Evolutionary conservation across 257 asterid species (phyloP).

Genomic region (Asclepias syriaca): DNA sequence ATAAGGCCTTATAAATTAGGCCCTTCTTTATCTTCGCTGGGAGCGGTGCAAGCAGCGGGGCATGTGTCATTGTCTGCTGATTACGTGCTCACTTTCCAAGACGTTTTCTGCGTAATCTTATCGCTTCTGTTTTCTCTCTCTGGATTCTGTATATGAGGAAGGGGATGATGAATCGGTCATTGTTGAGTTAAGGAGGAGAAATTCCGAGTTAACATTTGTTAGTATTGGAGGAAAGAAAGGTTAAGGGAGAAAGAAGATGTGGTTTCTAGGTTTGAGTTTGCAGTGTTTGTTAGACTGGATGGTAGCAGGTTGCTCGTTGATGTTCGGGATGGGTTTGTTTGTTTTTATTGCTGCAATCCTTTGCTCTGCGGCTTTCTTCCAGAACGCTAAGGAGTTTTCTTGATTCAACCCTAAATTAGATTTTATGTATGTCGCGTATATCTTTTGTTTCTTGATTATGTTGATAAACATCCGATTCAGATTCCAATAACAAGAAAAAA

Average conservation of each 20-base stretch:
- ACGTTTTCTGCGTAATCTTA: constrained; percentile 24
- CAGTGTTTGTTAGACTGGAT: constrained; percentile 78
- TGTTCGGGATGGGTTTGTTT: constrained; percentile 82
- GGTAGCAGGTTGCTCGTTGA: constrained; percentile 79
- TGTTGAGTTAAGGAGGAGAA: not conserved
- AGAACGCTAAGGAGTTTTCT: constrained; percentile 73
- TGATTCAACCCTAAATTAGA: constrained; percentile 22
- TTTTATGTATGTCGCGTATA: not conserved
- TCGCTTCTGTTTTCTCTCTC: constrained; percentile 5
- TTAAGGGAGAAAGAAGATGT: constrained; percentile 29
- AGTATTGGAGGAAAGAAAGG: not conserved
- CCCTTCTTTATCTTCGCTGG: constrained; percentile 18
- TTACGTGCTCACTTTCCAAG: constrained; percentile 44
- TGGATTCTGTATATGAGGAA: constrained; percentile 1
- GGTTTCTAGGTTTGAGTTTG: constrained; percentile 53
- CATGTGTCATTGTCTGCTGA: constrained; percentile 22
- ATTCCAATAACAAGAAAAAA: no score
- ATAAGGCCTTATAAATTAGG: no score
- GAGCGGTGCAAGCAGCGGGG: constrained; percentile 28
- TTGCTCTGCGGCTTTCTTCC: constrained; percentile 89
- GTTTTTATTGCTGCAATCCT: constrained; percentile 79
- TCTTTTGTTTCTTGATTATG: not conserved
- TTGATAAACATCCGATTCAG: not conserved
- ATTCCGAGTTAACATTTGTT: not conserved
- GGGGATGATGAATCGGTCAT: not conserved